Evolutionary conservation across 169 alveolate genomes (phyloP), one percentile per base, ranked within the genome.

Genomic region (Amoebophrya sp.): DNA sequence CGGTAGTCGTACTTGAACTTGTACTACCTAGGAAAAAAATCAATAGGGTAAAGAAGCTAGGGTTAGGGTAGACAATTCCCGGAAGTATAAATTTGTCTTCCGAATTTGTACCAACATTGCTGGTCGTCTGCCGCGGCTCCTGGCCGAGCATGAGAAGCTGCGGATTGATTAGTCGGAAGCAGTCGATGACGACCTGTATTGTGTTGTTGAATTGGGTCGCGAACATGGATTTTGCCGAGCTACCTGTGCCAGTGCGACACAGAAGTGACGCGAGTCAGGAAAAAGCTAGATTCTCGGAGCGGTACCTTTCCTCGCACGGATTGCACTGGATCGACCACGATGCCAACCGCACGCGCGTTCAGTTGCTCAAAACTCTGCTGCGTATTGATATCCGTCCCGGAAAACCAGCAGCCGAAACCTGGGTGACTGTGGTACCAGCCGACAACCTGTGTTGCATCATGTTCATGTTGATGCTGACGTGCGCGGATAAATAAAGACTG

Each of bases 391-490:
- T 98, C 99, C 89, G 99, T 97, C 87, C 99, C 97, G 29, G 99
- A 98, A 89, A 98, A 95, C 99, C 99, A 98, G 92, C 99, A 98
- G 16, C 99, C 99, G 93, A 98, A 98, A 41, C 99, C 99, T 0
- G 99, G 99, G 94, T 98, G 99, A 40, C 99, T 97, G 94, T 98
- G 99, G 93, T 98, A 98, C 99, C 99, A 98, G 23, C 99, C 99
- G 88, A 98, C 99, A 78, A 97, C 93, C 93, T 58, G 78, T 58
- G 7, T 42, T 13, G 48, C 97, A 20, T 91, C 41, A 43, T 92
- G n/a, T n/a, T n/a, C n/a, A n/a, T n/a, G n/a, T n/a, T n/a, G n/a
- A n/a, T n/a, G n/a, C n/a, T n/a, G n/a, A n/a, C n/a, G n/a, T n/a
- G n/a, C n/a, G n/a, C n/a, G n/a, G n/a, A n/a, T n/a, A n/a, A n/a